Base-by-base conservation (phyloP, 2,329 filamentous ascomycete species). In the Phyllosticta citribraziliensis region DNA sequence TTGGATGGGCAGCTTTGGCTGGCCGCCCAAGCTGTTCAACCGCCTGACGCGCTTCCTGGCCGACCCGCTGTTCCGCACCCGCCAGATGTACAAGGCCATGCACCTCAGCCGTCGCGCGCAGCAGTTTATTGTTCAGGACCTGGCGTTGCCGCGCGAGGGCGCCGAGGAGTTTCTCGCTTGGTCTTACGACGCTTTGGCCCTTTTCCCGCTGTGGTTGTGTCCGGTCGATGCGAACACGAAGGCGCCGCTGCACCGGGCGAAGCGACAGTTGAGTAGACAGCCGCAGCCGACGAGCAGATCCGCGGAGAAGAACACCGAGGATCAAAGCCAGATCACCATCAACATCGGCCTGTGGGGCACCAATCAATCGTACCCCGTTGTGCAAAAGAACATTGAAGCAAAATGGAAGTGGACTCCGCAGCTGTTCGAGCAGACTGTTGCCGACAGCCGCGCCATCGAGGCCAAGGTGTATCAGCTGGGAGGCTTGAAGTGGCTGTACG, bases 271-370 rank as follows among this genome's bases (percentile, higher is more conserved):
- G 70, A 62, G 66, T 19, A 56, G 70, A n/a, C 40, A 20, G 53
- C 53, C 20, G 55, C 54, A 5, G 8, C n/a, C 50, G 10, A 22
- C 2, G 55, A 63, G 4, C 65, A 67, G 0, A 66, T 2, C 10
- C 27, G 3, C 20, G 1, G 55, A 63, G 4, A 65, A 67, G 0
- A 67, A 67, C 3, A 72, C 73, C 65, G 69, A 73, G 60, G 61
- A 57, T 14, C 58, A 55, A 30, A 66, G 65, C 17, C 68, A 70
- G 14, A 68, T 72, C 69, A 76, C 82, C 66, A 73, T 84, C 56
- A 85, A 84, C 65, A 75, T 85, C 51, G 82, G 82, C 27, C 81
- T 95, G 20, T 96, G 90, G 90, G 90, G 89, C 84, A 47, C 14
- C 1, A 47, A 47, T n/a, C n/a, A n/a, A 17, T n/a, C 85, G 74